Conservation (phyloP, 805 yeast species). For the Starmera pachycereana region DNA sequence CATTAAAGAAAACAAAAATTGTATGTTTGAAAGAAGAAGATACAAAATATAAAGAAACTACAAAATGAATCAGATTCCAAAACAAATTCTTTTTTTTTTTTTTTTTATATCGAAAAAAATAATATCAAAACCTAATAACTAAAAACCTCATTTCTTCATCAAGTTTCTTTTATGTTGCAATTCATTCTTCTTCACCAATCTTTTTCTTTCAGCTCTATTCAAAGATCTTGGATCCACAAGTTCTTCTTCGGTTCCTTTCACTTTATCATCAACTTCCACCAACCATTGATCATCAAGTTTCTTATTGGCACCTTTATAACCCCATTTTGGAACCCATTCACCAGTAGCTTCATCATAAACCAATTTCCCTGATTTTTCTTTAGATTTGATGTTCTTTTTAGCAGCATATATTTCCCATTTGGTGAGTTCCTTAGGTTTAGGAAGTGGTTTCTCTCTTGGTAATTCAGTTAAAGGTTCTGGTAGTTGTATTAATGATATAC, state of each 20-base stretch:
- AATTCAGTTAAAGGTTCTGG: slow-evolving; percentile 76
- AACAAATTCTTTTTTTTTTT: no score
- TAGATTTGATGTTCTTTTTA: slow-evolving; percentile 87
- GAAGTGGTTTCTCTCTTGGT: slow-evolving; percentile 93
- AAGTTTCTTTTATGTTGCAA: slow-evolving; percentile 78
- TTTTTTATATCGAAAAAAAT: no score
- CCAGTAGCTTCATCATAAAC: slow-evolving; percentile 82
- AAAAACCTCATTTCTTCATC: slow-evolving; percentile 21
- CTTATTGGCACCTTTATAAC: slow-evolving; percentile 89
- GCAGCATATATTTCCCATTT: slow-evolving; percentile 97
- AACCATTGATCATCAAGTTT: slow-evolving; percentile 85
- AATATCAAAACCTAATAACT: no score
- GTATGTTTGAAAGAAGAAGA: no score
- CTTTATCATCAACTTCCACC: slow-evolving; percentile 83
- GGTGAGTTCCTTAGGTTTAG: slow-evolving; percentile 85
- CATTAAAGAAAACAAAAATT: no score
- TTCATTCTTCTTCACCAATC: slow-evolving; percentile 73
- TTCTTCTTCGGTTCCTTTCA: slow-evolving; percentile 46
- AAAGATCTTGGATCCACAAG: slow-evolving; percentile 82
- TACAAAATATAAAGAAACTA: no score
- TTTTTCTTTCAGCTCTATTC: slow-evolving; percentile 74
- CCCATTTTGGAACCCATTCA: slow-evolving; percentile 99
- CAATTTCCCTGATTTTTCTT: slow-evolving; percentile 81
- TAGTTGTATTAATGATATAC: slow-evolving; percentile 71
- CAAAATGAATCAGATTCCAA: no score